Conservation (phyloP, 1,284 basidiomycete genomes). For the Caloboletus firmus region DNA sequence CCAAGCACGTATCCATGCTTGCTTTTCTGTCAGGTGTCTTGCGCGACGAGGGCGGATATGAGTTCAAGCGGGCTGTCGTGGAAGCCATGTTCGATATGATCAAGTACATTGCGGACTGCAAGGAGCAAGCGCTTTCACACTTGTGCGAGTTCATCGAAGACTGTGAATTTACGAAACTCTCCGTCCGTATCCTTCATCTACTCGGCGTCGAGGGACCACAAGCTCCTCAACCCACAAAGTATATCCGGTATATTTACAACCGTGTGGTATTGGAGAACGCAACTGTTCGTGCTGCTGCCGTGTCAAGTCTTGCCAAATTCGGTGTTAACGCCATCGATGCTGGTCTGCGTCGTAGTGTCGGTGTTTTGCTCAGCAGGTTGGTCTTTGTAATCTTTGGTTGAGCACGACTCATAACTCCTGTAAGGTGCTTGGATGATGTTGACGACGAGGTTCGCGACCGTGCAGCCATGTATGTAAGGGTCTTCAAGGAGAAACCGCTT, state of each 20-base stretch:
- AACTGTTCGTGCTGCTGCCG: slow-evolving; percentile 95
- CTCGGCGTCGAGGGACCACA: slow-evolving; percentile 96
- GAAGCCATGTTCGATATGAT: slow-evolving; percentile 99
- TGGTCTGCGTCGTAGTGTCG: slow-evolving; percentile 81
- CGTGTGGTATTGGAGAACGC: slow-evolving; percentile 99
- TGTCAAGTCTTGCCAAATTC: slow-evolving; percentile 94
- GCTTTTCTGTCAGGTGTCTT: slow-evolving; percentile 92
- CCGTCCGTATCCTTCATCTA: slow-evolving; percentile 93
- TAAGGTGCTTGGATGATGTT: slow-evolving; percentile 94
- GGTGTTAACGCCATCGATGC: slow-evolving; percentile 85
- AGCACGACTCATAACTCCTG: slow-evolving; percentile 10
- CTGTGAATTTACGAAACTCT: slow-evolving; percentile 99
- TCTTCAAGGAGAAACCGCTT: slow-evolving; percentile 78
- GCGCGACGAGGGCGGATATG: slow-evolving; percentile 97
- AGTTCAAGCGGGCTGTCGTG: slow-evolving; percentile 98
- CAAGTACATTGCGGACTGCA: slow-evolving; percentile 93
- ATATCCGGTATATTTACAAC: slow-evolving; percentile 99
- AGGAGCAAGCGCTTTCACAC: slow-evolving; percentile 95
- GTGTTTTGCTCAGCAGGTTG: slow-evolving; percentile 81
- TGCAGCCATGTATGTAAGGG: slow-evolving; percentile 90
- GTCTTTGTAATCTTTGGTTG: slow-evolving; percentile 8
- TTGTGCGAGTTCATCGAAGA: slow-evolving; percentile 99
- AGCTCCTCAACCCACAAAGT: slow-evolving; percentile 94
- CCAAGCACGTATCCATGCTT: slow-evolving; percentile 94
- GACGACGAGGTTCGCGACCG: slow-evolving; percentile 99